Evolutionary conservation across 768 basidiomycete genomes (phyloP).

Genomic region (Lactarius evosmus): DNA sequence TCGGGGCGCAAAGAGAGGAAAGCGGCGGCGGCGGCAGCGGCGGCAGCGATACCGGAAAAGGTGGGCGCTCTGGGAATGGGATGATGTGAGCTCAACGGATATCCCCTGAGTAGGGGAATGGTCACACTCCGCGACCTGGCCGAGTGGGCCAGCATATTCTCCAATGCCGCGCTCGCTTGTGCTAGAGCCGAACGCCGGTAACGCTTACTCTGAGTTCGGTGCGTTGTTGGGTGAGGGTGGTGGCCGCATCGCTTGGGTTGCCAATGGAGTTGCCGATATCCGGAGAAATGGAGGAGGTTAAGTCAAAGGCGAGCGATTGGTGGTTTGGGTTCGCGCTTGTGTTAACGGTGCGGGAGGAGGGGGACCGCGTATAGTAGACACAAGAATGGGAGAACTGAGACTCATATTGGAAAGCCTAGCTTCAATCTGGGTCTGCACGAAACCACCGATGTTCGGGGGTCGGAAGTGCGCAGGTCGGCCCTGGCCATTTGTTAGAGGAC

Average conservation of each 20-base stretch:
- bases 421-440: constrained; percentile 98
- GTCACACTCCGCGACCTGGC: constrained; percentile 78
- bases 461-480: constrained; percentile 92
- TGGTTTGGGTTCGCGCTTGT: constrained; percentile 48
- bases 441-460: constrained; percentile 87
- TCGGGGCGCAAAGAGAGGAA: constrained; percentile 59
- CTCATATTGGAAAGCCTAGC: constrained; percentile 77
- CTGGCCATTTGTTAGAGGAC: constrained; percentile 98
- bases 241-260: constrained; percentile 55
- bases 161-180: constrained; percentile 58
- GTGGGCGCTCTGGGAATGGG: constrained; percentile 92
- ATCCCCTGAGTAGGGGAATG: constrained; percentile 66
- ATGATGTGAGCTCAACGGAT: constrained; percentile 41
- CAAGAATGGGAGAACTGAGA: constrained; percentile 84
- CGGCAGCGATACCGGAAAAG: constrained; percentile 62
- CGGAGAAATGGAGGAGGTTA: constrained; percentile 64
- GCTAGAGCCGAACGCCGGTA: constrained; percentile 66
- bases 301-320: constrained; percentile 70
- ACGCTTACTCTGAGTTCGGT: constrained; percentile 87
- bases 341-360: constrained; percentile 71
- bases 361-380: constrained; percentile 69
- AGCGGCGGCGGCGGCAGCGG: constrained; percentile 39
- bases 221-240: constrained; percentile 82
- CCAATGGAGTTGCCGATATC: constrained; percentile 60
- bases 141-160: constrained; percentile 63